phyloP scores from a whole-genome alignment of 768 basidiomycete species.

The Suillus occidentalis region DNA sequence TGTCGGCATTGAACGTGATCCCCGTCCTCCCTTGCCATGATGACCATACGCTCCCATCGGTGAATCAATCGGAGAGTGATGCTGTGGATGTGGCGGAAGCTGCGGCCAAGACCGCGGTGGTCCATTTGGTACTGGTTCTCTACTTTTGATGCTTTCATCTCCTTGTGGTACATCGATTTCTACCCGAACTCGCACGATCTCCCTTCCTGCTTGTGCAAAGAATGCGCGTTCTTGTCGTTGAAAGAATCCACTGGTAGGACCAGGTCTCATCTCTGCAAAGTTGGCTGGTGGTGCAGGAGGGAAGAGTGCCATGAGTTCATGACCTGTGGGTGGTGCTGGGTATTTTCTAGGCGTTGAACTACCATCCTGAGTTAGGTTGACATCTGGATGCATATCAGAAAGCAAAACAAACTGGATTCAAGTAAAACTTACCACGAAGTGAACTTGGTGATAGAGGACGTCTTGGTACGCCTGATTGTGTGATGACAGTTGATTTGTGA shows the following conservation, averaged over 20 bases:
- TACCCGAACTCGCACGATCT: constrained; percentile 72
- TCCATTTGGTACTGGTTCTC: constrained; percentile 11
- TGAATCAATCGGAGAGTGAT: constrained; percentile 29
- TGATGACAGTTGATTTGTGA: constrained; percentile 22
- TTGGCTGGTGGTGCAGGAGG: constrained; percentile 65
- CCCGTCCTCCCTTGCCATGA: constrained; percentile 32
- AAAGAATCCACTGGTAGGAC: constrained; percentile 73
- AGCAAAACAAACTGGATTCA: constrained; percentile 3
- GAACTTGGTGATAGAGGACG: constrained; percentile 66
- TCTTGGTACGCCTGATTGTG: constrained; percentile 37
- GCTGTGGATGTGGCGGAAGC: constrained; percentile 30
- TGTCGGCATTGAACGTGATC: constrained; percentile 22
- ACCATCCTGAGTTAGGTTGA: constrained; percentile 58
- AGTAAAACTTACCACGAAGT: constrained; percentile 47
- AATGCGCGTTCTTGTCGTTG: constrained; percentile 76
- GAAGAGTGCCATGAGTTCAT: constrained; percentile 85
- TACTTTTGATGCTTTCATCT: constrained; percentile 30
- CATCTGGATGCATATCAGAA: constrained; percentile 42
- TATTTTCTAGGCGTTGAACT: constrained; percentile 56
- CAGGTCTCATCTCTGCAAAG: constrained; percentile 54
- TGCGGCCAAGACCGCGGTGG: constrained; percentile 31
- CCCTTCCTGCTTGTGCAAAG: constrained; percentile 76
- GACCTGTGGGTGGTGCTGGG: constrained; percentile 76
- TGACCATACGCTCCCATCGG: constrained; percentile 36
- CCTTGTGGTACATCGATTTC: constrained; percentile 56